phyloP scores from a whole-genome alignment of 1,139 yeast species.

The Saccharomyces uvarum region DNA sequence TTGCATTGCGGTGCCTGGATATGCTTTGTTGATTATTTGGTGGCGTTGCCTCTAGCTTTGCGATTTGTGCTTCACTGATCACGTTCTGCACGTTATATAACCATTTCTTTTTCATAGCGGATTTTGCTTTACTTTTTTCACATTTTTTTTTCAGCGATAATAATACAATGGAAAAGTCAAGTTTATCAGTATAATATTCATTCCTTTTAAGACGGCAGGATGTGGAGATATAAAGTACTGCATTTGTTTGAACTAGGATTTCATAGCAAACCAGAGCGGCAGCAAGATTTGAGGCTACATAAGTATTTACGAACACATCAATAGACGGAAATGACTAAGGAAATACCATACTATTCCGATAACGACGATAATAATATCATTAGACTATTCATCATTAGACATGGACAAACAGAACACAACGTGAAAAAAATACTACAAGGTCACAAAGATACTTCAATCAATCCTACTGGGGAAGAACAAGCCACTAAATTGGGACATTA shows the following conservation, averaged over 20 bases:
- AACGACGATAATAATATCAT: conserved; percentile 36
- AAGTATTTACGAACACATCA: neutral
- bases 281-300: neutral
- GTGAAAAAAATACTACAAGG: conserved; percentile 64
- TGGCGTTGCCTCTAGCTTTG: neutral
- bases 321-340: conserved; percentile 12
- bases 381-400: conserved; percentile 60
- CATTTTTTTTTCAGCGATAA: neutral
- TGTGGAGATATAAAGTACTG: neutral
- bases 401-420: conserved; percentile 76
- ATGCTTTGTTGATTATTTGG: neutral
- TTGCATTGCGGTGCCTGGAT: conserved; percentile 2
- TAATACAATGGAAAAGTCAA: neutral
- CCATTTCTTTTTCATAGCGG: neutral
- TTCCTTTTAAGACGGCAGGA: neutral
- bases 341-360: conserved; percentile 17
- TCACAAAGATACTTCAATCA: conserved; percentile 53
- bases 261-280: neutral
- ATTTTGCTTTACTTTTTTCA: neutral
- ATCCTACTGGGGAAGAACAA: conserved; percentile 50
- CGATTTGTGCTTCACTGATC: neutral
- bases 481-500: conserved; percentile 44
- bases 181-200: neutral
- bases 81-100: neutral
- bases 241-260: neutral